Base-by-base conservation (phyloP, 345 rosid species). In the Laguncularia racemosa region DNA sequence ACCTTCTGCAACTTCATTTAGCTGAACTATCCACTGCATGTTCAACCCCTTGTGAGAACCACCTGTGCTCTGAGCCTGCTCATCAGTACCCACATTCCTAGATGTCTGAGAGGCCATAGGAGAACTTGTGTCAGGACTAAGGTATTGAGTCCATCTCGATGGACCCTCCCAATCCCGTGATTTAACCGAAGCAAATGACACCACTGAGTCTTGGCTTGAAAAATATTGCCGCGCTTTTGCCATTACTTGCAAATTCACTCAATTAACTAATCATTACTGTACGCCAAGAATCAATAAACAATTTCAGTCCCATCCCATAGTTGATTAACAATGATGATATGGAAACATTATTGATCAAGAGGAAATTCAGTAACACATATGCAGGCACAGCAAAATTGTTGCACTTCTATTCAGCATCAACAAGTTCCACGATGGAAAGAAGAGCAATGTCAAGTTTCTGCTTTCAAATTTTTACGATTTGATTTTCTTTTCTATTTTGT, bases 131-230 rank as follows among this genome's bases (percentile, higher is more conserved):
- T 87, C 97, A 47, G 88, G 85, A 64, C 96, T 91, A 56, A 93
- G 81, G 56, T 93, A 93, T 72, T 93, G 97, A 4, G 90, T 85
- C 99, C 99, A 93, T 61, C 99, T 74, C 0, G 84, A 85, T 14
- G 89, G 96, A 64, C 97, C 95, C 50, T 93, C 97, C 90, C 91
- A 88, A 45, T 89, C 99, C 71, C 84, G 82, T 0, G 90, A 82
- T 71, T 95, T 87, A 23, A 71, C 79, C 23, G 77, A 57, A 55
- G 82, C 65, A 2, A 95, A 86, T 0, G 97, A 81, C 61, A 73
- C 33, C 13, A 85, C 65, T 15, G 74, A 64, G 51, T 85, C 93
- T 63, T 66, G 85, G 46, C 70, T 53, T 13, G 88, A 65, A 70
- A 71, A 78, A 51, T 77, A 82, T 57, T 83, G 96, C 69, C 82